Percentiles rank a stretch among this genome's conserved stretches.
Conservation (phyloP, 2,329 filamentous ascomycete species). For the Aspergillus glaucus region DNA sequence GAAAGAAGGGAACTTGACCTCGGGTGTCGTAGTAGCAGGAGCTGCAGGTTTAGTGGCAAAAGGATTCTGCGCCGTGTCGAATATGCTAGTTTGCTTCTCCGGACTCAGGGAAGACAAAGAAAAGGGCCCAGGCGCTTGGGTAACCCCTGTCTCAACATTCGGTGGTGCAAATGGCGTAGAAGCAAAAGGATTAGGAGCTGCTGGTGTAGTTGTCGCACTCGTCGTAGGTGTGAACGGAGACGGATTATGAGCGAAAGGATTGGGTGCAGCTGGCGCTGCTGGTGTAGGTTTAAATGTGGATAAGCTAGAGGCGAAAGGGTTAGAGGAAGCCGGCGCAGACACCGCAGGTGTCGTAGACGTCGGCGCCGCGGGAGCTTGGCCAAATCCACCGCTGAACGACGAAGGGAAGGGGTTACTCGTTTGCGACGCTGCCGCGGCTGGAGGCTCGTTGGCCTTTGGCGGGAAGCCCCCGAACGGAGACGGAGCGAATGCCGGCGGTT, state of each 20-base stretch:
- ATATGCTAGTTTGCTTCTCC: neutral
- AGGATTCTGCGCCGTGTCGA: neutral
- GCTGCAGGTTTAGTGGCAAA: conserved; percentile 1
- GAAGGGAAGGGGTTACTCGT: conserved; percentile 3
- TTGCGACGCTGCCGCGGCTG: neutral
- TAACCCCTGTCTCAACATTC: neutral
- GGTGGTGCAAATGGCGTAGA: conserved; percentile 1
- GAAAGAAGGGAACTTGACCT: neutral
- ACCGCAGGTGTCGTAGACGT: neutral
- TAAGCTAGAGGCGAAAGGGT: too few relatives aligned
- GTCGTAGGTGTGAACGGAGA: neutral
- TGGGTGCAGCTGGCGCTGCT: neutral
- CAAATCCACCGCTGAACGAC: conserved; percentile 2
- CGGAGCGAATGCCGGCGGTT: conserved; percentile 8
- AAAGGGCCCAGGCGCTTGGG: neutral
- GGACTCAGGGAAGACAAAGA: neutral
- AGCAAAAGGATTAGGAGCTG: neutral
- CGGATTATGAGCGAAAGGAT: conserved; percentile 3
- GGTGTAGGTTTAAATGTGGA: too few relatives aligned
- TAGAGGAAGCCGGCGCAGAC: too few relatives aligned
- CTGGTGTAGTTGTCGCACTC: neutral
- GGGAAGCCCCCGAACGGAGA: conserved; percentile 14
- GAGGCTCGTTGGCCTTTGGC: conserved; percentile 1
- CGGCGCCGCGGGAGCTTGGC: neutral
- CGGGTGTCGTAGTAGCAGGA: neutral